Conservation (phyloP, 768 basidiomycete genomes). For the Lepiota subincarnata region DNA sequence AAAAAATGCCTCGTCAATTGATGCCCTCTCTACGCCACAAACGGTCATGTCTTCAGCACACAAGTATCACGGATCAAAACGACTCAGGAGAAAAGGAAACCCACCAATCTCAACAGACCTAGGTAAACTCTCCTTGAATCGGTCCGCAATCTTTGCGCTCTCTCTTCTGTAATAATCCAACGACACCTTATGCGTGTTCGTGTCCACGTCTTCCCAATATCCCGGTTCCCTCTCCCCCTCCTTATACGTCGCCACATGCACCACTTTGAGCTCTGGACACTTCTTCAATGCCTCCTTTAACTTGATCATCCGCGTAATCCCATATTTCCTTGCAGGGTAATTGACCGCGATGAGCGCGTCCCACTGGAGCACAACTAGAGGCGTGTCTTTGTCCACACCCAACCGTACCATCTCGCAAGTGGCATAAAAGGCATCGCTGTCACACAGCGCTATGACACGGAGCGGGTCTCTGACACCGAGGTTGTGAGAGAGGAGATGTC, state of each 20-base stretch:
- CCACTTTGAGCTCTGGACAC: constrained; percentile 79
- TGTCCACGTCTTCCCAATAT: constrained; percentile 89
- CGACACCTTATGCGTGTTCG: constrained; percentile 93
- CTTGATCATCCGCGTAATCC: constrained; percentile 89
- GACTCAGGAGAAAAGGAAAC: constrained; percentile 1
- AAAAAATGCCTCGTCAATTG: constrained; percentile 95
- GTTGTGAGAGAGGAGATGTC: constrained; percentile 66
- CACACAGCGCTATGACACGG: constrained; percentile 84
- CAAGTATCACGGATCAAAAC: background rate
- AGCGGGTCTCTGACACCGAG: constrained; percentile 72
- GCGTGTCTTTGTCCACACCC: constrained; percentile 51
- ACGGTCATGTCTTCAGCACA: background rate
- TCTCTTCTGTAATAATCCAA: constrained; percentile 91
- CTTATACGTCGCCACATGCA: constrained; percentile 94
- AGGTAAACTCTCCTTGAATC: constrained; percentile 79
- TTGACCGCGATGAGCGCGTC: constrained; percentile 89
- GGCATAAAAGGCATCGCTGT: constrained; percentile 83
- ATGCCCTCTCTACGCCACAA: constrained; percentile 78
- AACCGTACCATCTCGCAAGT: constrained; percentile 86
- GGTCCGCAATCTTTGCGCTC: constrained; percentile 76
- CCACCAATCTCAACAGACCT: constrained; percentile 73
- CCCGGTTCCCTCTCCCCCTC: constrained; percentile 84
- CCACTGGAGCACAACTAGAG: constrained; percentile 88
- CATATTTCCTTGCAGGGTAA: constrained; percentile 89
- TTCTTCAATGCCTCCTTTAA: constrained; percentile 77